phyloP scores from a whole-genome alignment of 148 eudicot genomes.

The Fagopyrum tataricum region DNA sequence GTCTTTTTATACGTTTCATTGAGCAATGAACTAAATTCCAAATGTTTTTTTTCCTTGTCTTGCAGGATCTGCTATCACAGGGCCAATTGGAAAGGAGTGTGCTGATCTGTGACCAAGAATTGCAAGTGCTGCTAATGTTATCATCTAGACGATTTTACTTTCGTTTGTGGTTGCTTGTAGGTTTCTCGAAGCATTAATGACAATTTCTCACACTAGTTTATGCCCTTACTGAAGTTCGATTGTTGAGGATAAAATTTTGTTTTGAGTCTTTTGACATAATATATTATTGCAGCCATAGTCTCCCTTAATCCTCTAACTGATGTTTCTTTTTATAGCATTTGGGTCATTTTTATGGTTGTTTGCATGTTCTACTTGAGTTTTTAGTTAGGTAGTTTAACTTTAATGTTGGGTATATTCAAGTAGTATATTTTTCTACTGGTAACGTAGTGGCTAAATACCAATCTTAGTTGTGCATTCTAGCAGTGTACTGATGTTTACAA shows the following conservation, averaged over 20 bases:
- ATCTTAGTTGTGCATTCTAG: too few species aligned
- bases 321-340: not conserved
- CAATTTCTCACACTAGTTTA: not conserved
- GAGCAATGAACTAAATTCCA: not conserved
- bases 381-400: too few species aligned
- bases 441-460: too few species aligned
- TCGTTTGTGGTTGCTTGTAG: not conserved
- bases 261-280: conserved; percentile 9
- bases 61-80: conserved; percentile 17
- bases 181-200: not conserved
- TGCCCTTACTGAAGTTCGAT: not conserved
- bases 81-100: conserved; percentile 15
- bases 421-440: too few species aligned
- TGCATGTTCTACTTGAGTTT: too few species aligned
- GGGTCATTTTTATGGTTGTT: not conserved
- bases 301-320: not conserved
- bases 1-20: not conserved
- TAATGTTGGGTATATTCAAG: too few species aligned
- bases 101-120: conserved; percentile 15
- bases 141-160: conserved; percentile 3
- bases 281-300: not conserved
- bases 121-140: conserved; percentile 15
- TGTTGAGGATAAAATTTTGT: not conserved
- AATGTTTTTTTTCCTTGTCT: not conserved
- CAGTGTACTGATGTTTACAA: too few species aligned